Base-by-base conservation (phyloP, 176 grass and related monocot species). In the Carex littledalei region DNA sequence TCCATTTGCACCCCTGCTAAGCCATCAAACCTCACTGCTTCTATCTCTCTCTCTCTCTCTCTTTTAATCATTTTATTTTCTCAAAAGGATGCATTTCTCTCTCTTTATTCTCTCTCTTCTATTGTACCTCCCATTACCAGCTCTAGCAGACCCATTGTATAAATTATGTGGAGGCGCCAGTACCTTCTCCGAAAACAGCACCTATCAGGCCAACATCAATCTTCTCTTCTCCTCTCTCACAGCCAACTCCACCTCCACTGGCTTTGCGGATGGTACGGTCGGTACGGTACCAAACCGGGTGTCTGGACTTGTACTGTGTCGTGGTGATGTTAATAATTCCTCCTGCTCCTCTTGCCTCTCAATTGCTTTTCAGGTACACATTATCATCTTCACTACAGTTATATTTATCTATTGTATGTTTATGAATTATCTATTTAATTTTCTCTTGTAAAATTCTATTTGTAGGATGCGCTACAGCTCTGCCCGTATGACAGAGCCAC, bases 121-220 rank as follows among this genome's bases (percentile, higher is more conserved):
- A 18, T 6, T 56, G 5, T 53, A 56, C 81, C n/a, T 86, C 12
- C n/a, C 80, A 8, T 41, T 88, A 32, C 74, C 84, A n/a, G 9
- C 52, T 3, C 22, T 70, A 21, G 8, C 31, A 3, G 55, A 52
- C 2, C 49, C 52, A 66, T 4, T 68, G 73, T 16, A 22, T 72
- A 12, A 75, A 0, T 0, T 65, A 13, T 94, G 92, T 76, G 89
- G 71, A 58, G 13, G 0, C 8, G 32, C 60, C 14, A 67, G 5
- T 80, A 79, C 16, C 67, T 94, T 85, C 71, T 37, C 9, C 3
- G 49, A 70, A 2, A 87, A 92, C 85, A 87, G 72, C 85, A 84
- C 59, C 0, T 94, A 94, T 74, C 74, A 89, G 22, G 26, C 85
- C 37, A 89, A 92, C 43, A 84, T 92, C 21, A 75, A 84, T 78